Conservation (phyloP, 2,329 filamentous ascomycete genomes). For the Colletotrichum liriopes region DNA sequence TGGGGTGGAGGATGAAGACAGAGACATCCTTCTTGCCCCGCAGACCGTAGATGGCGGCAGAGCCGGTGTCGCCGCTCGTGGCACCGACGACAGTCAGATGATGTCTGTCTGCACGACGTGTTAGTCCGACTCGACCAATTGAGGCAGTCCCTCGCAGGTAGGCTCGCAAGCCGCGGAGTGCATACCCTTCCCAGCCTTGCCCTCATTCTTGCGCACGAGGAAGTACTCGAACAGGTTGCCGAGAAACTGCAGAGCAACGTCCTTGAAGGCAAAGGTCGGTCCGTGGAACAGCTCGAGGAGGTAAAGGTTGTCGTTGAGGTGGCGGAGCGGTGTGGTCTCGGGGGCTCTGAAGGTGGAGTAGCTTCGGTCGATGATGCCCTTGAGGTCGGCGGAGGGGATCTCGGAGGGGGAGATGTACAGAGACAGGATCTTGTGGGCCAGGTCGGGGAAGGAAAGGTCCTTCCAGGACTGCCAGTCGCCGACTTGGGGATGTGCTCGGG, state of each 20-base stretch:
- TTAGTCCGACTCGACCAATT: slow-evolving; percentile 44
- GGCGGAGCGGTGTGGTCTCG: slow-evolving; percentile 84
- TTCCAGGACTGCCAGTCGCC: slow-evolving; percentile 81
- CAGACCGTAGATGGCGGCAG: slow-evolving; percentile 95
- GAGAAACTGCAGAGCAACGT: slow-evolving; percentile 90
- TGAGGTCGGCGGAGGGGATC: slow-evolving; percentile 85
- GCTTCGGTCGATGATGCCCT: slow-evolving; percentile 85
- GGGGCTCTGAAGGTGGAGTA: slow-evolving; percentile 90
- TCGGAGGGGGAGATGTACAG: slow-evolving; percentile 89
- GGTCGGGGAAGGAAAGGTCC: slow-evolving; percentile 82
- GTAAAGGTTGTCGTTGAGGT: slow-evolving; percentile 85
- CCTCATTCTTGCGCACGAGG: slow-evolving; percentile 79
- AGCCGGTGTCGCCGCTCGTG: slow-evolving; percentile 91
- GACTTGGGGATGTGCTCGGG: slow-evolving; percentile 82
- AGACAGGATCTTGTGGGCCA: slow-evolving; percentile 88
- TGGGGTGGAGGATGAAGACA: slow-evolving; percentile 94
- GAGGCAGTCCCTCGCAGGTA: background rate
- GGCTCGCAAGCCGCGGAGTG: slow-evolving; percentile 12
- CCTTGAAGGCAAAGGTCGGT: slow-evolving; percentile 96
- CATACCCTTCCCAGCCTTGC: slow-evolving; percentile 72
- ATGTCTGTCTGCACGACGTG: slow-evolving; percentile 70
- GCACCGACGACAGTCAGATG: slow-evolving; percentile 90
- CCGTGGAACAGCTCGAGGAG: slow-evolving; percentile 97
- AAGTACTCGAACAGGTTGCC: slow-evolving; percentile 98
- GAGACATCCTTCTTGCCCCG: slow-evolving; percentile 97